Percentiles rank a stretch among this genome's conserved stretches.
Evolutionary conservation across 2,329 filamentous ascomycete species (phyloP).

Genomic region (Sporothrix schenckii): DNA sequence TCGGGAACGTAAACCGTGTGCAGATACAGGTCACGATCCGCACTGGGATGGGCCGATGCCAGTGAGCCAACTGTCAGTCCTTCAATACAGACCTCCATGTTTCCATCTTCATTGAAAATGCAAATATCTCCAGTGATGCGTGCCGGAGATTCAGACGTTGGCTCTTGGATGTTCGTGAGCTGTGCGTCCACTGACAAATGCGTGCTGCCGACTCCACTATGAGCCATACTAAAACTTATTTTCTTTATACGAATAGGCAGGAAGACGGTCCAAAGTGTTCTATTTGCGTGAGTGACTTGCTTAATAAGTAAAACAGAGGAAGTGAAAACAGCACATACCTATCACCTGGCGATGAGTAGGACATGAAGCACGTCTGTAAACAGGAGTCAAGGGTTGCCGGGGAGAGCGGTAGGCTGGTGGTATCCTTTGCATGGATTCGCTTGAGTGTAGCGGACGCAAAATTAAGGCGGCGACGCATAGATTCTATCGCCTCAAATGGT

Average conservation of each 20-base stretch:
- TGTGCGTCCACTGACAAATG: conserved; percentile 42
- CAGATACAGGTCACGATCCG: conserved; percentile 45
- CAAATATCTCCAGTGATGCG: conserved; percentile 46
- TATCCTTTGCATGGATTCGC: conserved; percentile 44
- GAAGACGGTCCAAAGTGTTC: conserved; percentile 50
- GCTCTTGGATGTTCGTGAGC: conserved; percentile 40
- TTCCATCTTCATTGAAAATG: conserved; percentile 41
- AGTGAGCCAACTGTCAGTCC: conserved; percentile 44
- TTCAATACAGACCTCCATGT: conserved; percentile 44
- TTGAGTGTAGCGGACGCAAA: conserved; percentile 44
- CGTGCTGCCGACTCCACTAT: conserved; percentile 25
- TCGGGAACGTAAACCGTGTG: conserved; percentile 46
- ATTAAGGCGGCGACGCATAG: conserved; percentile 44
- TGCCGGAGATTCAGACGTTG: conserved; percentile 37
- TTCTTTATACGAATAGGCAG: conserved; percentile 44
- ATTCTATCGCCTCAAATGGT: conserved; percentile 45
- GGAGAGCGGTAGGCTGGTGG: conserved; percentile 45
- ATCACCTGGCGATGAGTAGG: conserved; percentile 48
- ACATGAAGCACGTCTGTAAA: conserved; percentile 49
- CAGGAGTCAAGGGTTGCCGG: conserved; percentile 50
- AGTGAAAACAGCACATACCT: conserved; percentile 38
- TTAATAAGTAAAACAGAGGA: not conserved
- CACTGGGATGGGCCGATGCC: conserved; percentile 39
- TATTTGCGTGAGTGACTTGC: conserved; percentile 24
- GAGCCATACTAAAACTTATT: conserved; percentile 46